Evolutionary conservation across 2,329 filamentous ascomycete species (phyloP), one percentile per base, ranked within the genome.

Genomic region (Arachnopeziza araneosa): DNA sequence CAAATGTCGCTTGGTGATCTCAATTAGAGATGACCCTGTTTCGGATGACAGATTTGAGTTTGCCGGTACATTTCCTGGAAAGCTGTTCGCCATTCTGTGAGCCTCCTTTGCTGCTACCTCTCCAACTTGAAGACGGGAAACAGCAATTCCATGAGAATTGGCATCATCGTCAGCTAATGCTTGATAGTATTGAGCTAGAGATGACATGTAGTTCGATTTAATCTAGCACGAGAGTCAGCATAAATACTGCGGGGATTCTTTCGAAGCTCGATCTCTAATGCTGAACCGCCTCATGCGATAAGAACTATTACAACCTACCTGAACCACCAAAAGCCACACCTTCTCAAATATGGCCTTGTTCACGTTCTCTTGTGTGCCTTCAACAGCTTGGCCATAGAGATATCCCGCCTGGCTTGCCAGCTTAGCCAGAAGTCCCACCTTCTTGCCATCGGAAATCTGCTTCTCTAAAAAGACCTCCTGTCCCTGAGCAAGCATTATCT

Each of bases 381-480:
- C 95, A 0, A 89, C 82, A 1, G 92, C 91, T 72, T 98, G 93
- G 0, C 83, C 80, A 72, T 97, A 99, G 2, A 99, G 77, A 72
- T 91, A 93, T 2, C 89, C 89, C 1, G 93, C 90, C 70, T 99
- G 95, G 59, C 92, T 91, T 17, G 95, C 91, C 58, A 99, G 79
- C 75, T 99, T 99, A 3, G 95, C 96, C 64, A 99, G 77, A 64
- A 99, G 79, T 7, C 89, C 93, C 26, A 91, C 85, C 76, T 98
- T 99, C 78, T 98, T 99, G 65, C 89, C 86, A 72, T 98, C 95
- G 17, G 87, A 82, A 64, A 96, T 86, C 75, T 98, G 95, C 77
- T 97, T 98, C 77, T 99, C 96, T 30, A 99, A 79, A 68, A 99
- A 99, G 2, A 98, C 91, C 74, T 99, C 95, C 74, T 99, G 96